Evolutionary conservation across 163 green algal species (phyloP), one percentile per base, ranked within the genome.

Genomic region (Chlamydomonas reinhardtii): DNA sequence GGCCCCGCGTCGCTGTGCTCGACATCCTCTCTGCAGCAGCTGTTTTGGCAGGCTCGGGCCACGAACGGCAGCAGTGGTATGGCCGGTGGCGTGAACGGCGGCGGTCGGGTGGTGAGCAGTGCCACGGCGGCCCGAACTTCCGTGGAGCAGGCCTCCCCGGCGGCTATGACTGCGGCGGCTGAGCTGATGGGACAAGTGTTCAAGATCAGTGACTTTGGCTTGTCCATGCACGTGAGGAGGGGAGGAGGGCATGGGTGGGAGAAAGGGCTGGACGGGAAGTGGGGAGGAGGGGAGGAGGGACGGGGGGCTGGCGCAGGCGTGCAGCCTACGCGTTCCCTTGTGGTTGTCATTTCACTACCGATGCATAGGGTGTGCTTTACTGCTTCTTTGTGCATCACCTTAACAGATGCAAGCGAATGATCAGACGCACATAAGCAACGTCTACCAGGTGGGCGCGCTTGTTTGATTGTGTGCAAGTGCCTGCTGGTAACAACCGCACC

Each of bases 121-220:
- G 22, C n/a, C 12, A n/a, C 65, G 0, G 6, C n/a, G 48, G 65
- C 29, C n/a, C 39, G 39, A 5, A 48, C 39, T 14, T 8, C 39
- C 39, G 22, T 6, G n/a, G 22, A 19, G 11, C 4, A 20, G 29
- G n/a, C 9, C 65, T 27, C 29, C 6, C 1, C 65, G 32, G 17
- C 15, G 0, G 29, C 52, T 32, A 32, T 24, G 32, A 37, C 24
- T 3, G 20, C 70, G 14, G 70, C 70, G 1, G 35, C 22, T 0
- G 27, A 59, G 56, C 19, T 72, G 74, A 61, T 82, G 74, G 2
- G 34, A 5, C 59, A n/a, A 12, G 24, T 62, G 25, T 82, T 72
- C 74, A 82, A 82, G 74, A 71, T 82, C 22, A n/a, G 56, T 2
- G 74, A 82, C 24, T 82, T 82, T 29, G 74, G 74, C 3, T 54